Conservation (phyloP, 164 flowering plant species). For the Aristolochia contorta region DNA sequence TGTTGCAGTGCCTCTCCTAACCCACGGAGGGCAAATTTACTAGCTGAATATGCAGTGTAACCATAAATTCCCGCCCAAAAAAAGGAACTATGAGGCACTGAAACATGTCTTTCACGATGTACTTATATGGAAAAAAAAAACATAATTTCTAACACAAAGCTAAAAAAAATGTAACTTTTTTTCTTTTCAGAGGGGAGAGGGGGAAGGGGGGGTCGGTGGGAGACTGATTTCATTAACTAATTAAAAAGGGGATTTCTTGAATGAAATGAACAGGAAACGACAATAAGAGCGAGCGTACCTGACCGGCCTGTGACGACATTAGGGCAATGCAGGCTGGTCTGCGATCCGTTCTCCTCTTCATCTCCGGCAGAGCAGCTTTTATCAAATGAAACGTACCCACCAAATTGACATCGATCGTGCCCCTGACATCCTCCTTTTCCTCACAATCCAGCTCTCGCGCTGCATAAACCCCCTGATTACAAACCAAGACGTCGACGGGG, state of each 20-base stretch:
- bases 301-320: constrained; percentile 91
- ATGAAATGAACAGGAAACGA: not conserved
- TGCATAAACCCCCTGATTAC: constrained; percentile 73
- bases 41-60: constrained; percentile 82
- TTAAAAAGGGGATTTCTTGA: not conserved
- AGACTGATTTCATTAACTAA: no score
- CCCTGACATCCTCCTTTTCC: constrained; percentile 53
- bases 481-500: constrained; percentile 57
- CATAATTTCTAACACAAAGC: no score
- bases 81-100: no score
- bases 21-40: constrained; percentile 83
- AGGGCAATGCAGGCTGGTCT: constrained; percentile 72
- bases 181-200: no score
- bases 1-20: constrained; percentile 74
- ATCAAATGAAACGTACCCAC: constrained; percentile 69
- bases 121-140: no score
- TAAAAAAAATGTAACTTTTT: no score
- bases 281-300: constrained; percentile 31
- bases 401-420: constrained; percentile 79
- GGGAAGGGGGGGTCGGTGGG: no score
- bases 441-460: constrained; percentile 55
- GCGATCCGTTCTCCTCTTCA: constrained; percentile 47
- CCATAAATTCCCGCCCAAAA: constrained; percentile 60
- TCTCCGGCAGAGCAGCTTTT: constrained; percentile 72
- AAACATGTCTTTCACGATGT: no score